A percentile compares a stretch with the other conserved stretches of the same genome.
Evolutionary conservation across 257 asterid genomes (phyloP).

Genomic region (Mentha longifolia): DNA sequence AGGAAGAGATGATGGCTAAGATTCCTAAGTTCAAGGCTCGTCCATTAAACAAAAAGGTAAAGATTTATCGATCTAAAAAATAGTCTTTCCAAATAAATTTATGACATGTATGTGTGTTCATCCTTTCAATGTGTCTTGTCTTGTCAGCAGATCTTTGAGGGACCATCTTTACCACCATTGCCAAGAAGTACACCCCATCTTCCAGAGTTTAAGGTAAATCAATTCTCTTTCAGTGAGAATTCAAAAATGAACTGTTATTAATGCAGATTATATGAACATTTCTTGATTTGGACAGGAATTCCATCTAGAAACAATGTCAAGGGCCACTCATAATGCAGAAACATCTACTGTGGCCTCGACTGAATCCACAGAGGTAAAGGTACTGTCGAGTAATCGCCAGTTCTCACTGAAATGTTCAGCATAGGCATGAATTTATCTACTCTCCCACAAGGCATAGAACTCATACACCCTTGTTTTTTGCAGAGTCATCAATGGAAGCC

Average conservation of each 20-base stretch:
- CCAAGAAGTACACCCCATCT: constrained; percentile 78
- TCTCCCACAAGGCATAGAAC: not conserved
- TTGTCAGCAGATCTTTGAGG: constrained; percentile 66
- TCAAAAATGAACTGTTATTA: not conserved
- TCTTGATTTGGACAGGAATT: constrained; percentile 66
- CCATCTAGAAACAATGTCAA: constrained; percentile 84
- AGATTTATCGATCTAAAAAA: not conserved
- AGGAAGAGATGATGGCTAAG: constrained; percentile 95
- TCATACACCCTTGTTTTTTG: constrained; percentile 2
- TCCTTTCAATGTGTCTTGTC: not conserved
- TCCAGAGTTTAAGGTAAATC: constrained; percentile 81
- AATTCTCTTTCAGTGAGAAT: constrained; percentile 16
- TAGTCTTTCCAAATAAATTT: not conserved
- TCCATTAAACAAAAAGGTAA: constrained; percentile 83
- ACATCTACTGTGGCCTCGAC: constrained; percentile 66
- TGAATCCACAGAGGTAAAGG: constrained; percentile 58
- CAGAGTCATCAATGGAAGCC: constrained; percentile 78
- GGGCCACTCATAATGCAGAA: constrained; percentile 77
- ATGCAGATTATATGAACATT: constrained; percentile 13
- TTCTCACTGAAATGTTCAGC: constrained; percentile 6
- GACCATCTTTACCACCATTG: constrained; percentile 58
- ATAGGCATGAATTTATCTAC: not conserved
- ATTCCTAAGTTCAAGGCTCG: constrained; percentile 91
- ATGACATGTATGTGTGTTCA: not conserved
- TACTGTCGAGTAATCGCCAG: constrained; percentile 26